Percentiles rank a stretch among this genome's conserved stretches.
Conservation (phyloP, 2,329 filamentous ascomycete genomes). For the Epichloe scottii region DNA sequence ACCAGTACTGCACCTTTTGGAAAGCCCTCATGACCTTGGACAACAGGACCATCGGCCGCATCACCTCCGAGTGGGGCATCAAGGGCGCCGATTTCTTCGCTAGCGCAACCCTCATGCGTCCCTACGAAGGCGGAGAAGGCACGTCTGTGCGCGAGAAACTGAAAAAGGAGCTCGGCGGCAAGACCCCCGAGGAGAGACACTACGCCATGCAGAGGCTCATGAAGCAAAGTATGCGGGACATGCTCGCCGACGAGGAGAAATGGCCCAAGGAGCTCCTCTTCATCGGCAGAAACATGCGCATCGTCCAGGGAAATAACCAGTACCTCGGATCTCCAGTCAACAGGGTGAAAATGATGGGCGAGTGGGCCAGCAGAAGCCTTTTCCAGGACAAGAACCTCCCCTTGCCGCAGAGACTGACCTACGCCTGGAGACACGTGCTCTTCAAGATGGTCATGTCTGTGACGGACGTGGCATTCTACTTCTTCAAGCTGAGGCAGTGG, state of each 20-base stretch:
- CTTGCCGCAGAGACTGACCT: slow-evolving; percentile 47
- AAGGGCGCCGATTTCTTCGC: slow-evolving; percentile 85
- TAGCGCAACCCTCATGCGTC: slow-evolving; percentile 75
- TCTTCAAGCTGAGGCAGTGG: slow-evolving; percentile 63
- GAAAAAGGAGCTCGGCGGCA: slow-evolving; percentile 49
- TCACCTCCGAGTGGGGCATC: slow-evolving; percentile 76
- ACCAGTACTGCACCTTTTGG: slow-evolving; percentile 85
- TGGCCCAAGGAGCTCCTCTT: slow-evolving; percentile 88
- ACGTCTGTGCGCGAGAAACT: slow-evolving; percentile 49
- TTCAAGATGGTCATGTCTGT: slow-evolving; percentile 66
- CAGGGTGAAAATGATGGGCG: slow-evolving; percentile 82
- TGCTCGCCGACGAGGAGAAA: slow-evolving; percentile 74
- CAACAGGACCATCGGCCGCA: slow-evolving; percentile 60
- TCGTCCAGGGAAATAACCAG: slow-evolving; percentile 89
- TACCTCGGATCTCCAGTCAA: slow-evolving; percentile 84
- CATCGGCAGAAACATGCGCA: slow-evolving; percentile 81
- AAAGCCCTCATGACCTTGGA: slow-evolving; percentile 89
- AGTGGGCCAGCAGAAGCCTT: slow-evolving; percentile 79
- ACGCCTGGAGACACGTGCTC: slow-evolving; percentile 66
- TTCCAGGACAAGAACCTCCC: slow-evolving; percentile 58
- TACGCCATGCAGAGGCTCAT: slow-evolving; percentile 84
- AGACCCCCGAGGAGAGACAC: slow-evolving; percentile 56
- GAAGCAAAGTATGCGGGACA: slow-evolving; percentile 52
- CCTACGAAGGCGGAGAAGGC: slow-evolving; percentile 72
- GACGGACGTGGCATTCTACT: slow-evolving; percentile 75